phyloP scores from a whole-genome alignment of 2,329 filamentous ascomycete species.

The Beauveria australis region DNA sequence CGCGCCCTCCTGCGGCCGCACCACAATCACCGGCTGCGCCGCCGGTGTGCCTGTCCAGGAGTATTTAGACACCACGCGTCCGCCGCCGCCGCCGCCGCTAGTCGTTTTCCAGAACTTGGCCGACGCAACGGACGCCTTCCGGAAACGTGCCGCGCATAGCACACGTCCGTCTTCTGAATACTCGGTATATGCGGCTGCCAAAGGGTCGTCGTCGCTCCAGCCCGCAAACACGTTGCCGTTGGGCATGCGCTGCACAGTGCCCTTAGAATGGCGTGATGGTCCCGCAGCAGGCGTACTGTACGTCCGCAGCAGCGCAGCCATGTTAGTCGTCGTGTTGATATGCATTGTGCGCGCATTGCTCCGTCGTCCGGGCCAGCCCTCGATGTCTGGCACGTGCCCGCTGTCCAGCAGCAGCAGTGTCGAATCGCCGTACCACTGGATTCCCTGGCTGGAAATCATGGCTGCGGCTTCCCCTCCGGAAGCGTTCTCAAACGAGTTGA shows the following conservation, averaged over 20 bases:
- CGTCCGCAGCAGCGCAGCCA: conserved; percentile 34
- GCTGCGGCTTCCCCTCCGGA: conserved; percentile 49
- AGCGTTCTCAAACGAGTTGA: conserved; percentile 40
- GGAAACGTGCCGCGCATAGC: conserved; percentile 38
- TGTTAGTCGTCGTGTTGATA: conserved; percentile 33
- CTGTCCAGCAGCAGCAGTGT: conserved; percentile 37
- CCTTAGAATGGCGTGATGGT: conserved; percentile 34
- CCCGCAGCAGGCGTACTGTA: conserved; percentile 40
- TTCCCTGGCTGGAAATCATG: conserved; percentile 34
- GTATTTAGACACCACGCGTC: conserved; percentile 41
- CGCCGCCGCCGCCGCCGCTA: conserved; percentile 17
- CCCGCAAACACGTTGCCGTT: conserved; percentile 45
- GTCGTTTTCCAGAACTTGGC: not conserved
- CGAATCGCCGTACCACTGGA: conserved; percentile 32
- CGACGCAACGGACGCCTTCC: not conserved
- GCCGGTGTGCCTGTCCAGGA: conserved; percentile 39
- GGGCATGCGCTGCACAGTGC: conserved; percentile 40
- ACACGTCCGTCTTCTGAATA: conserved; percentile 34
- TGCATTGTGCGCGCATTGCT: conserved; percentile 37
- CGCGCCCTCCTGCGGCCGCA: conserved; percentile 13
- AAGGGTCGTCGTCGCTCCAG: conserved; percentile 37
- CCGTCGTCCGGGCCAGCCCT: not conserved
- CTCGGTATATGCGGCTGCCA: conserved; percentile 32
- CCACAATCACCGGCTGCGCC: conserved; percentile 24
- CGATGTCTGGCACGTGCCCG: conserved; percentile 15